Conservation (phyloP, 176 grass and related monocot species). For the Stipa capillata region DNA sequence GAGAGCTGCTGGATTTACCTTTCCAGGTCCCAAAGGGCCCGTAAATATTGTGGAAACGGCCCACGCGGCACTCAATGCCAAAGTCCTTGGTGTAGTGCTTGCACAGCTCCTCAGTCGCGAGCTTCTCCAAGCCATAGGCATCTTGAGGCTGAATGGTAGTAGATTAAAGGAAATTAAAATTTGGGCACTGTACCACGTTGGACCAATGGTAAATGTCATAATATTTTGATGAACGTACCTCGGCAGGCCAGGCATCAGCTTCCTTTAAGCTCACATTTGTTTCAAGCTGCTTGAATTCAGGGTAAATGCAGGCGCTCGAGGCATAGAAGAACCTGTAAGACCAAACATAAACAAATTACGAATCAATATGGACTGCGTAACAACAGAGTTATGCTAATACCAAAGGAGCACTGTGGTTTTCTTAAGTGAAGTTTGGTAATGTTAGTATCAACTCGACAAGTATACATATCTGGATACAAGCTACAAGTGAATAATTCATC, state of each 20-base stretch:
- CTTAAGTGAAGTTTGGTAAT: background rate
- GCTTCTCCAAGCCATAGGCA: conserved; percentile 89
- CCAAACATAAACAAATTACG: background rate
- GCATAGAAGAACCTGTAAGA: conserved; percentile 70
- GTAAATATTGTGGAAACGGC: conserved; percentile 88
- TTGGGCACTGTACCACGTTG: background rate
- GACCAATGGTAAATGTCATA: background rate
- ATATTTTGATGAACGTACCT: conserved; percentile 44
- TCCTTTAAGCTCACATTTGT: conserved; percentile 94
- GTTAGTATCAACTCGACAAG: background rate
- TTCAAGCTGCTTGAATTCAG: conserved; percentile 84
- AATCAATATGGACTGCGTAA: background rate
- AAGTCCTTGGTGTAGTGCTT: conserved; percentile 94
- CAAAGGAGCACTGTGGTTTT: background rate
- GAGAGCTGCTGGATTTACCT: conserved; percentile 30
- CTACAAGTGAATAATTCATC: background rate
- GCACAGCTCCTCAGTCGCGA: conserved; percentile 84
- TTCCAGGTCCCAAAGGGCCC: conserved; percentile 95
- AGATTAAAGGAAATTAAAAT: background rate
- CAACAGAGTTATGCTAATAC: background rate
- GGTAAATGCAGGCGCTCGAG: conserved; percentile 89
- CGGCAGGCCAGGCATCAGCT: conserved; percentile 86
- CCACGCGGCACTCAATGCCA: conserved; percentile 64
- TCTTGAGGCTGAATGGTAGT: conserved; percentile 67
- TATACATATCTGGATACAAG: background rate